Conservation (phyloP, 805 yeast genomes). For the Candida lessepsii region DNA sequence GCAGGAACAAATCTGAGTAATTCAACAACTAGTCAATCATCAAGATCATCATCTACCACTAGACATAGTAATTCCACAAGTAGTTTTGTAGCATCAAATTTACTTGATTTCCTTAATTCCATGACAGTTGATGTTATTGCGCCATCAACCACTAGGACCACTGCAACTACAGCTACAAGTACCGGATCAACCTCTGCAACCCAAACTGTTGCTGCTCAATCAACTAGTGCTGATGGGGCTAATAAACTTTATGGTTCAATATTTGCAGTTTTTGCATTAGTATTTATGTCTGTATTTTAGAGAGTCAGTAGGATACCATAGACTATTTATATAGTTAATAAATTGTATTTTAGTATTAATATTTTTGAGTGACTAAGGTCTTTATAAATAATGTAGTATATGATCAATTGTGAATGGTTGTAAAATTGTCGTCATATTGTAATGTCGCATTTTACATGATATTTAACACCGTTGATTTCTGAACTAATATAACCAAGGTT, state of each 20-base stretch:
- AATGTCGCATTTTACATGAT: too few species aligned
- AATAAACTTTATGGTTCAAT: conserved; percentile 4
- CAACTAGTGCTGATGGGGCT: conserved; percentile 10
- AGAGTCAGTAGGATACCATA: too few species aligned
- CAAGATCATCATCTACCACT: not conserved
- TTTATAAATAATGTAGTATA: too few species aligned
- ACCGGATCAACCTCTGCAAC: not conserved
- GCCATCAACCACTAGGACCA: not conserved
- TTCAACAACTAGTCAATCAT: not conserved
- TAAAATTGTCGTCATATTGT: too few species aligned
- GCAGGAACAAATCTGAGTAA: not conserved
- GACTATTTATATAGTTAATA: too few species aligned
- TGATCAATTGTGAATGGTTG: too few species aligned
- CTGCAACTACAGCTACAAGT: conserved; percentile 1
- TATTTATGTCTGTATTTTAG: not conserved
- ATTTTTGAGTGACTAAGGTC: too few species aligned
- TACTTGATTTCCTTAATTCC: conserved; percentile 8
- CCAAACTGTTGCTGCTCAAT: conserved; percentile 5
- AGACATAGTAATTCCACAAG: not conserved
- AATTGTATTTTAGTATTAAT: too few species aligned
- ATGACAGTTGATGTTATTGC: not conserved
- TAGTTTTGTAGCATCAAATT: conserved; percentile 4
- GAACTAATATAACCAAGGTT: too few species aligned
- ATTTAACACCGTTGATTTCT: too few species aligned
- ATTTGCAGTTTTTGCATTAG: not conserved